Evolutionary conservation across 768 basidiomycete species (phyloP).

Genomic region (Calocybe cyanea): DNA sequence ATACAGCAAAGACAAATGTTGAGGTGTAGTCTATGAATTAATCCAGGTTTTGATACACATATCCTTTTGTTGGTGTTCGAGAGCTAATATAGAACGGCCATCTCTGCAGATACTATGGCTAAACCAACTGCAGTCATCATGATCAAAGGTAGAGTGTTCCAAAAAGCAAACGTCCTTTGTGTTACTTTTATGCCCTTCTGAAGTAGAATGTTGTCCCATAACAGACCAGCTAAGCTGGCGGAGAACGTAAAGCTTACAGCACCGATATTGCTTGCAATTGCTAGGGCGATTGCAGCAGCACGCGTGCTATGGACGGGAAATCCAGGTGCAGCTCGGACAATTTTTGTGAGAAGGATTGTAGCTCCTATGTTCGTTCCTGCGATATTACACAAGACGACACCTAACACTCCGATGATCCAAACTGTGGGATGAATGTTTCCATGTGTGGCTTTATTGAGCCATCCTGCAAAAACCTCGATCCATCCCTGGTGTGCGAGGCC

Average conservation of each 20-base stretch:
- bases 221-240: constrained; percentile 84
- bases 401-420: constrained; percentile 21
- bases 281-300: constrained; percentile 70
- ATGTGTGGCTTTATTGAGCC: constrained; percentile 19
- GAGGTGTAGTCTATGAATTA: no score
- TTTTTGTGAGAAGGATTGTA: constrained; percentile 76
- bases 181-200: constrained; percentile 69
- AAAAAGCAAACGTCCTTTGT: constrained; percentile 62
- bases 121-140: constrained; percentile 66
- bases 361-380: constrained; percentile 25
- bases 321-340: constrained; percentile 52
- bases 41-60: no score
- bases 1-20: no score
- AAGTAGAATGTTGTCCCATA: constrained; percentile 74
- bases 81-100: constrained; percentile 48
- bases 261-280: constrained; percentile 89
- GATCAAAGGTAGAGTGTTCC: constrained; percentile 67
- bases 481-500: constrained; percentile 82
- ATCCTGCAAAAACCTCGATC: constrained; percentile 76
- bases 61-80: no score
- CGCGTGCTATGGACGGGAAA: constrained; percentile 35
- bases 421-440: constrained; percentile 18
- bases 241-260: constrained; percentile 90
- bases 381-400: constrained; percentile 21
- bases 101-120: constrained; percentile 72